Evolutionary conservation across 75 land plant species (phyloP), one percentile per base, ranked within the genome.

Genomic region (Isoetes taiwanensis): DNA sequence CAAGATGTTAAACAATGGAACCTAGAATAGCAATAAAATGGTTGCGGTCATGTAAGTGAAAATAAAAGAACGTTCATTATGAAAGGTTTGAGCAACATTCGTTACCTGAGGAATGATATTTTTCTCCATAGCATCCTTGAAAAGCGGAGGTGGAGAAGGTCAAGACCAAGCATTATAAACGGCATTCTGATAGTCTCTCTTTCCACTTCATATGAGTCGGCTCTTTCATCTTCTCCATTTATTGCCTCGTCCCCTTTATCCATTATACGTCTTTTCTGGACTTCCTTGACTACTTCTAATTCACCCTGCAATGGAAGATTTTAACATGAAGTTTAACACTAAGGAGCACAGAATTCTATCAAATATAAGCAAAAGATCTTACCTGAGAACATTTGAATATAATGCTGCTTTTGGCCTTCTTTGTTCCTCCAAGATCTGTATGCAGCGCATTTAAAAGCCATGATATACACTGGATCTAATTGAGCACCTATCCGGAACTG

Each of bases 121-220:
- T 52, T 93, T 93, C 73, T 93, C 99, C 96, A 93, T 84, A 26
- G 80, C 90, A 71, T 93, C 99, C 67, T 84, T 79, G 56, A 93
- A 93, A 43, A 93, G 90, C 28, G 99, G 99, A 21, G 96, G 99
- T 1, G 95, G 83, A 3, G 99, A 95, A 93, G 72, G 61, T 93
- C 99, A 58, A 93, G 77, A 4, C 99, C 99, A 74, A 93, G 96
- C 99, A 93, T 93, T 40, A 93, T 65, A 54, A 93, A 93, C 12
- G 99, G 90, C 83, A 88, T 82, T 54, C 65, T 74, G 38, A 63
- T 77, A 19, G 81, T 72, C 59, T 90, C 86, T 42, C 57, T 64
- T 1, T 75, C 70, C 35, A 77, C 32, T 41, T 60, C 64, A 34
- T 41, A 48, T 27, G 54, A 30, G 27, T 68, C 70, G 24, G 46